Evolutionary conservation across 306 rosid genomes (phyloP), one percentile per base, ranked within the genome.

Genomic region (Acacia acuminata): DNA sequence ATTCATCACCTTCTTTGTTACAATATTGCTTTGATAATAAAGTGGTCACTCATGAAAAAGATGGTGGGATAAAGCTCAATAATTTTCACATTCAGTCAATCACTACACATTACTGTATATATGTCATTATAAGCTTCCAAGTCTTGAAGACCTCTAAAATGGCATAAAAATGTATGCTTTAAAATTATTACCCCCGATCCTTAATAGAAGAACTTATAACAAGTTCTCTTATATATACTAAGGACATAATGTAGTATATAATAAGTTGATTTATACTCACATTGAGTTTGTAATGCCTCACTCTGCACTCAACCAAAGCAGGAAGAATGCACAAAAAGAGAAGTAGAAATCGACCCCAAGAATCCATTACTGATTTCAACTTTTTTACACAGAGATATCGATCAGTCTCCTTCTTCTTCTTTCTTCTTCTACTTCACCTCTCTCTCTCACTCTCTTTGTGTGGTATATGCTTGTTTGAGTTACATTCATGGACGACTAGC

Each of bases 271-370:
- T 19, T 50, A 16, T 44, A 84, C 99, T 92, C 85, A 95, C 99
- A 84, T 93, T 82, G 56, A 95, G 93, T 80, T 83, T 92, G 92
- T 87, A 95, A 60, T 89, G 88, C 8, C 98, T 91, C 30, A 93
- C 88, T 76, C 80, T 91, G 89, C 93, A 92, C 48, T 95, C 88
- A 12, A 95, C 93, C 82, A 92, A 77, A 84, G 82, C 91, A 27
- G 98, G 98, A 73, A 87, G 83, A 87, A 93, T 66, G 84, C 89
- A 92, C 19, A 82, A 82, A 77, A 86, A 51, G n/a, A 93, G 85
- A 78, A 93, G 77, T 19, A 92, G 56, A 44, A 85, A 20, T 48
- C 88, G 85, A 87, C 87, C 60, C 87, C 87, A 88, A 51, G 76
- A 88, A 42, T 24, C 87, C 98, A 94, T 94, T 68, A 93, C 92